Evolutionary conservation across 441 rosid genomes (phyloP).

Genomic region (Daphne laureola): DNA sequence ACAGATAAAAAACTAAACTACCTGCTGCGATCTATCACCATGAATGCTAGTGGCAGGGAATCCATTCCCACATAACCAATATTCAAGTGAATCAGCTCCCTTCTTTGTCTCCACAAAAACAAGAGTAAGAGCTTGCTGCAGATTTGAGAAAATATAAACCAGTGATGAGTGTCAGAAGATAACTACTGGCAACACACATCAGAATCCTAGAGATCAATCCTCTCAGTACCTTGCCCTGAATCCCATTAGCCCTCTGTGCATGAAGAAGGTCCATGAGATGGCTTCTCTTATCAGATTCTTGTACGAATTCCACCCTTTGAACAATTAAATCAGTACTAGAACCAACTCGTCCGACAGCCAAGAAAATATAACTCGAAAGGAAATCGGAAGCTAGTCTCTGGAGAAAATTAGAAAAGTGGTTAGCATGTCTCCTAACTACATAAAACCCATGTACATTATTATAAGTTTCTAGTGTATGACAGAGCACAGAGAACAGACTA

Average conservation of each 20-base stretch:
- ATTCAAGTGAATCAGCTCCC: constrained; percentile 50
- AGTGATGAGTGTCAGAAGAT: background rate
- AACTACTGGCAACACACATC: background rate
- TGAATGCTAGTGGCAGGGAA: constrained; percentile 62
- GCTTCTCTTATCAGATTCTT: constrained; percentile 52
- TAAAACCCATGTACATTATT: no score
- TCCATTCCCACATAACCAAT: constrained; percentile 47
- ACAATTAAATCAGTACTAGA: constrained; percentile 59
- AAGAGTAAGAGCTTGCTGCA: constrained; percentile 52
- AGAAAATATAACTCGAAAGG: constrained; percentile 44
- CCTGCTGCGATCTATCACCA: constrained; percentile 65
- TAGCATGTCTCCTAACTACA: no score
- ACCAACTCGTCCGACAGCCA: constrained; percentile 66
- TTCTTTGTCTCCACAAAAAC: constrained; percentile 63
- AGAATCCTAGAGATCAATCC: background rate
- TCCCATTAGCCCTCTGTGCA: constrained; percentile 49
- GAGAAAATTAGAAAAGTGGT: constrained; percentile 7
- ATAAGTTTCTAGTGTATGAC: no score
- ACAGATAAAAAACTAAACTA: constrained; percentile 13
- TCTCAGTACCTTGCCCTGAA: constrained; percentile 36
- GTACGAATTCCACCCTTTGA: constrained; percentile 53
- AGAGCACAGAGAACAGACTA: no score
- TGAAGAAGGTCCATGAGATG: constrained; percentile 64
- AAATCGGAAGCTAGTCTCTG: constrained; percentile 61
- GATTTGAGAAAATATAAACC: constrained; percentile 11